phyloP scores from a whole-genome alignment of 768 basidiomycete genomes.

The Auriscalpium microsporum region DNA sequence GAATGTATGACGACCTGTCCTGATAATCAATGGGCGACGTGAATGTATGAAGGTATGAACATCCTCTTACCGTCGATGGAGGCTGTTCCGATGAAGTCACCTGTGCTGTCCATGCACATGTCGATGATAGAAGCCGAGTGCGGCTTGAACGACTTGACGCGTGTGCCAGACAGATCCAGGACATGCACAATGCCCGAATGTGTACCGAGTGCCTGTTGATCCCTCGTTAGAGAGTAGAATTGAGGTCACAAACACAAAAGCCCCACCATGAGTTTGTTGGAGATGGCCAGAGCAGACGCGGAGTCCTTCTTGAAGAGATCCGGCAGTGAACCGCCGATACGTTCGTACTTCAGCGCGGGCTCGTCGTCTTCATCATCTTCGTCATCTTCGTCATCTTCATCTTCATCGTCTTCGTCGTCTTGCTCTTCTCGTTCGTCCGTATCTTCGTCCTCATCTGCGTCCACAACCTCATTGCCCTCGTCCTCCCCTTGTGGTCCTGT shows the following conservation, averaged over 20 bases:
- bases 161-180: slow-evolving; percentile 66
- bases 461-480: slow-evolving; percentile 9
- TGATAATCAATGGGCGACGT: slow-evolving; percentile 25
- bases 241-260: background rate
- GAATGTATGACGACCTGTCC: slow-evolving; percentile 90
- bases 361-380: slow-evolving; percentile 82
- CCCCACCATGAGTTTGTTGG: slow-evolving; percentile 62
- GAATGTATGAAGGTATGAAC: background rate
- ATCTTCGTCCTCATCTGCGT: slow-evolving; percentile 12
- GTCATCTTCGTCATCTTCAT: slow-evolving; percentile 43
- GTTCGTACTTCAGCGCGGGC: slow-evolving; percentile 86
- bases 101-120: slow-evolving; percentile 74
- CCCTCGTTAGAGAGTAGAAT: background rate
- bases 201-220: slow-evolving; percentile 74
- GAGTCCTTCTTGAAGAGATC: slow-evolving; percentile 86
- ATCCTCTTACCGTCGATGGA: slow-evolving; percentile 77
- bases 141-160: slow-evolving; percentile 84
- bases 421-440: slow-evolving; percentile 10
- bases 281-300: slow-evolving; percentile 73
- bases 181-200: slow-evolving; percentile 91
- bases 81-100: slow-evolving; percentile 86
- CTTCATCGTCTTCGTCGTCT: slow-evolving; percentile 35
- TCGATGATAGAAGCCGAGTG: slow-evolving; percentile 85
- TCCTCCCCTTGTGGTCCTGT: background rate
- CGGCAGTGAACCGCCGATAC: slow-evolving; percentile 60